These are phyloP conservation scores for Ustilago nuda DNA, from an alignment of 1,284 basidiomycete species.

Conservation along the genomic window DNA sequence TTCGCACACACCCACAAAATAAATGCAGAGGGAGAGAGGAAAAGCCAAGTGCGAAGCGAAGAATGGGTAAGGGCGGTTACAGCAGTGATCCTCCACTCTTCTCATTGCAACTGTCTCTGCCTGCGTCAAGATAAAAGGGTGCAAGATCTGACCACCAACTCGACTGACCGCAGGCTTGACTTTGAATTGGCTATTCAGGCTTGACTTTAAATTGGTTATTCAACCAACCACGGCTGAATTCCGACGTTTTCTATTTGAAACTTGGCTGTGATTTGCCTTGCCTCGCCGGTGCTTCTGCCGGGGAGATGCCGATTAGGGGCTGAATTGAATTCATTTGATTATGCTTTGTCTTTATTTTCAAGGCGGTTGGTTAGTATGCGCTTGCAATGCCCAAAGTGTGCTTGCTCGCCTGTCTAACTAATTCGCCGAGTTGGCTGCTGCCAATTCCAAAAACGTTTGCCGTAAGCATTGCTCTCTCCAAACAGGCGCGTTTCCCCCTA, in stretches of 20 bases:
- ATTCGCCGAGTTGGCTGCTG: background rate
- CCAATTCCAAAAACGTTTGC: background rate
- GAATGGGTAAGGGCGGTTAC: background rate
- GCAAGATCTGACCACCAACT: background rate
- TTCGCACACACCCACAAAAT: background rate
- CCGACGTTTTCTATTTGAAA: conserved; percentile 2
- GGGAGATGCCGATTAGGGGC: background rate
- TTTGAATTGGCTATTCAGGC: too few relatives aligned
- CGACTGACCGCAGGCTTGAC: background rate
- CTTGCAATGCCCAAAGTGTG: background rate
- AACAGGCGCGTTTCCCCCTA: conserved; percentile 4
- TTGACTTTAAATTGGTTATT: background rate
- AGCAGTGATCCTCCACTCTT: background rate
- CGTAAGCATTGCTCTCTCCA: conserved; percentile 2
- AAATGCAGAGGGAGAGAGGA: background rate
- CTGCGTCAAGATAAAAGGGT: background rate
- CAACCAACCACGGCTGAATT: conserved; percentile 10
- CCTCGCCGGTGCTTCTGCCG: too few relatives aligned
- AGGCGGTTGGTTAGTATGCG: conserved; percentile 5
- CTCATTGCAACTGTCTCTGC: background rate
- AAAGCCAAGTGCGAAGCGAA: background rate
- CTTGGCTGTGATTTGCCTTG: background rate
- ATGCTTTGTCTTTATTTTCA: background rate
- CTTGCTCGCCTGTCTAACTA: too few relatives aligned
- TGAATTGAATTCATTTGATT: conserved; percentile 2